phyloP scores from a whole-genome alignment of 768 basidiomycete genomes.

The Fibroporia radiculosa region DNA sequence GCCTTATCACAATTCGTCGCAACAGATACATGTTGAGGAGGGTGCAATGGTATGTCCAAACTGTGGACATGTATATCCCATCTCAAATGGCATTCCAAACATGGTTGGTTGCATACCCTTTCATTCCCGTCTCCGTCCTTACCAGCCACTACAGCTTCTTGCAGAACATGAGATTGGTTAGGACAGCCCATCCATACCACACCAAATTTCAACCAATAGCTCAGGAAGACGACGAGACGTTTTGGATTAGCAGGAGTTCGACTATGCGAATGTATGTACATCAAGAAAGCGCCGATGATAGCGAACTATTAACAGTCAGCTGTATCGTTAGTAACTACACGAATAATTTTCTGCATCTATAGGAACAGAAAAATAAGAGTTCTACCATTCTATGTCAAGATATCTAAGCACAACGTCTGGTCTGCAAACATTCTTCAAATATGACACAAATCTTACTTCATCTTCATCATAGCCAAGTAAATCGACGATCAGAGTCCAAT shows the following conservation, averaged over 20 bases:
- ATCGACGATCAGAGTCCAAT: not conserved
- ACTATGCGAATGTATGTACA: no score
- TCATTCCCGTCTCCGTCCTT: slow-evolving; percentile 2
- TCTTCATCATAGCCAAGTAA: not conserved
- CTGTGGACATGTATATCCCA: slow-evolving; percentile 83
- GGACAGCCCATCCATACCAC: no score
- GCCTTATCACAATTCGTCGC: not conserved
- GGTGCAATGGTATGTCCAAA: slow-evolving; percentile 91
- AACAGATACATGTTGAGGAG: slow-evolving; percentile 87
- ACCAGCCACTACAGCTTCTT: slow-evolving; percentile 50
- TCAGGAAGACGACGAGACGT: no score
- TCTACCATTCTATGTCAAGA: not conserved
- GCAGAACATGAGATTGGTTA: slow-evolving; percentile 87
- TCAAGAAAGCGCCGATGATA: no score
- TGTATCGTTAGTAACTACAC: no score
- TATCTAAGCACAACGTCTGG: not conserved
- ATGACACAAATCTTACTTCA: no score
- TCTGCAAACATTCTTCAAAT: not conserved
- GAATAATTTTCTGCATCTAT: not conserved
- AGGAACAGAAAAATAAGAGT: not conserved
- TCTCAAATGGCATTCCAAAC: slow-evolving; percentile 94
- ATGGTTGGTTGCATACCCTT: slow-evolving; percentile 51
- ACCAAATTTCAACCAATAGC: no score
- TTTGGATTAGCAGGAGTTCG: no score
- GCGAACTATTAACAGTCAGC: no score